A percentile compares a stretch with the other conserved stretches of the same genome.
phyloP scores from a whole-genome alignment of 805 yeast genomes.

The Candida dajiaensis region DNA sequence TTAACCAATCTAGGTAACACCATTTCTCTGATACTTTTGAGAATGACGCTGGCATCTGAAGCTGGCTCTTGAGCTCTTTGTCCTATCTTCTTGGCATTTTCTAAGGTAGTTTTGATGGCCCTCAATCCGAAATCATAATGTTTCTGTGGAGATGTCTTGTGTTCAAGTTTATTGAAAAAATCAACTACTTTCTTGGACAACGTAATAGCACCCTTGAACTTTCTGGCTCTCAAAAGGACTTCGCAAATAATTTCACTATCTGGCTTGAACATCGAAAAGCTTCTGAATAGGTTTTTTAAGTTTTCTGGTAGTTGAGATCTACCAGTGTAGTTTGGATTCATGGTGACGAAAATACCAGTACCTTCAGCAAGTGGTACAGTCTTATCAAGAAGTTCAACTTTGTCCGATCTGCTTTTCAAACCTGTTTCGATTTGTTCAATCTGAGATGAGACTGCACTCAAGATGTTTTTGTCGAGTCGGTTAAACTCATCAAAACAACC shows the following conservation, averaged over 20 bases:
- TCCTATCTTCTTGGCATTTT: conserved; percentile 45
- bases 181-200: conserved; percentile 47
- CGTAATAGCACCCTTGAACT: conserved; percentile 44
- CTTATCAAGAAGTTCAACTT: conserved; percentile 39
- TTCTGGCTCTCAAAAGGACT: conserved; percentile 67
- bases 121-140: conserved; percentile 93
- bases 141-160: conserved; percentile 40
- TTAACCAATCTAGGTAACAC: conserved; percentile 61
- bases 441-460: conserved; percentile 83
- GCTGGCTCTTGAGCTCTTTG: conserved; percentile 18
- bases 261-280: conserved; percentile 68
- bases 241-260: conserved; percentile 65
- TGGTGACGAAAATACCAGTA: conserved; percentile 79
- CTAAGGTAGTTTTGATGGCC: conserved; percentile 63
- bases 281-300: conserved; percentile 69
- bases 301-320: conserved; percentile 82
- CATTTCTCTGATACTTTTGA: conserved; percentile 52
- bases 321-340: conserved; percentile 88
- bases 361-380: conserved; percentile 34
- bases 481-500: conserved; percentile 96
- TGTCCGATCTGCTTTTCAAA: conserved; percentile 21
- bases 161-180: conserved; percentile 44
- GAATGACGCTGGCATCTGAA: conserved; percentile 31
- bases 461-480: conserved; percentile 59
- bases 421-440: conserved; percentile 66